These are phyloP conservation scores for Filobasidium uniguttulatum DNA, from an alignment of 1,284 basidiomycete genomes.

Conservation along the genomic window DNA sequence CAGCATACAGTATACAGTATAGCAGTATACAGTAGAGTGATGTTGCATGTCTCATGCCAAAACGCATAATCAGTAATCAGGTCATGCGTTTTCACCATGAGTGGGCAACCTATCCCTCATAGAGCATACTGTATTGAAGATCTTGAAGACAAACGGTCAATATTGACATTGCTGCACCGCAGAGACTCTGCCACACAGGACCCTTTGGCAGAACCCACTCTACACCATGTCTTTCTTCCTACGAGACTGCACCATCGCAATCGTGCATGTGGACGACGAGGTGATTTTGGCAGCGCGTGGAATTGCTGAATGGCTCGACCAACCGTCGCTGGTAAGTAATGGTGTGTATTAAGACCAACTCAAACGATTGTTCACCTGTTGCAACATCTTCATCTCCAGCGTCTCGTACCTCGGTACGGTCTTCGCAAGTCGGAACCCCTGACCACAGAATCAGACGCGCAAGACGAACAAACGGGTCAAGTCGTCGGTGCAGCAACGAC, in stretches of 20 bases:
- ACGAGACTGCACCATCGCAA: slow-evolving; percentile 20
- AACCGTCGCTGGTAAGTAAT: slow-evolving; percentile 20
- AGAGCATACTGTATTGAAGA: too few species aligned
- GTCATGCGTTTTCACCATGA: too few species aligned
- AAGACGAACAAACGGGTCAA: not conserved
- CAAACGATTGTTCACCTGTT: too few species aligned
- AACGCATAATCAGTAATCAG: too few species aligned
- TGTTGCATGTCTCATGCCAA: too few species aligned
- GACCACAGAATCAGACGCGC: not conserved
- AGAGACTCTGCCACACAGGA: too few species aligned
- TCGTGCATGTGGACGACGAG: slow-evolving; percentile 28
- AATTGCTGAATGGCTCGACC: slow-evolving; percentile 23
- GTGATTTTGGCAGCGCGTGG: slow-evolving; percentile 24
- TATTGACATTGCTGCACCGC: too few species aligned
- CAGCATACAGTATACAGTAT: too few species aligned
- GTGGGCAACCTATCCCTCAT: not conserved
- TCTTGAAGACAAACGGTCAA: too few species aligned
- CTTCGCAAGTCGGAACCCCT: slow-evolving; percentile 12
- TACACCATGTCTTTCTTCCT: slow-evolving; percentile 3
- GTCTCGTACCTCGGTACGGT: slow-evolving; percentile 23
- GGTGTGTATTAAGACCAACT: not conserved
- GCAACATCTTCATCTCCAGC: slow-evolving; percentile 14
- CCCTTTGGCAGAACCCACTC: not conserved
- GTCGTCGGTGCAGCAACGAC: not conserved
- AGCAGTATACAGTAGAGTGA: too few species aligned